Evolutionary conservation across 2,329 filamentous ascomycete species (phyloP), one percentile per base, ranked within the genome.

Genomic region (Stagonosporopsis rhizophila): DNA sequence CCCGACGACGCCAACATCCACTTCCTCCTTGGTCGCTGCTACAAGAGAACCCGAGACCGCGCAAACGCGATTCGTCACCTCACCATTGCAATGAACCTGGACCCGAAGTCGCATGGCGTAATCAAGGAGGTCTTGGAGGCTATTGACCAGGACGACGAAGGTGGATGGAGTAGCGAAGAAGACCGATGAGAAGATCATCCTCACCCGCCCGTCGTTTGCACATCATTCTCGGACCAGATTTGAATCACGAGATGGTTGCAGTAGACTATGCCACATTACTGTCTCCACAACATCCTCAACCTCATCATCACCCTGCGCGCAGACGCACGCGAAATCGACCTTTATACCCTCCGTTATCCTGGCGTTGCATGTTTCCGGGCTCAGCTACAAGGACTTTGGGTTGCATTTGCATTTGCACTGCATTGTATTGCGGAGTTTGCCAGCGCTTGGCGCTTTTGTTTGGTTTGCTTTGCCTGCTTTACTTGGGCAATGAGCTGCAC

Each of bases 41-140:
- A 85, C 75, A 88, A 87, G 75, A 82, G 80, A 64, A 64, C 87
- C 54, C 76, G 81, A 27, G 81, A 87, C 56, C 83, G 84, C 67
- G 87, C 87, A 59, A 84, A 87, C 67, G 93, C 95, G n/a, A 90
- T 99, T 57, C 88, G 89, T 57, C 92, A 97, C 75, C 96, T 96
- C 74, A 99, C 95, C 6, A 94, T 93, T 75, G 95, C 95, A 17
- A 81, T 98, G 71, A 96, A 96, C 76, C 80, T 99, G 70, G 95
- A 99, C 81, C 95, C 94, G 27, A 98, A 98, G 88, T 94, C 94
- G 67, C 92, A 91, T 63, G 89, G 91, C 61, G 89, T 92, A 75
- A 97, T 99, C 77, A 99, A 98, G 78, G 92, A 96, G 74, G 92
- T 92, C 17, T 97, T 99, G 79, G 94, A 98, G 80, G 89, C 88